phyloP scores from a whole-genome alignment of 345 rosid genomes.

The Mangifera indica region DNA sequence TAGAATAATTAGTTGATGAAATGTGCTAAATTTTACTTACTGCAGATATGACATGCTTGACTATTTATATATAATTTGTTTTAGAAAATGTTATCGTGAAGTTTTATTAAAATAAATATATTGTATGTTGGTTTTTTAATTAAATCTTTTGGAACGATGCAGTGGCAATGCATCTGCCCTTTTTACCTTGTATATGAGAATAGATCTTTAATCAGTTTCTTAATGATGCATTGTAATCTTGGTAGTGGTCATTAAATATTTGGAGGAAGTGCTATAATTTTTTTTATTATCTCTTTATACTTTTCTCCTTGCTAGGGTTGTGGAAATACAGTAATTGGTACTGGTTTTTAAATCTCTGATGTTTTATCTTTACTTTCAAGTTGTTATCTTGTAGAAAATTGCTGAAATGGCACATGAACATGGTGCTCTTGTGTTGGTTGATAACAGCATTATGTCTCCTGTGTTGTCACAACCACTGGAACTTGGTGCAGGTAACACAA shows the following conservation, averaged over 20 bases:
- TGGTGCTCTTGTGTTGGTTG: slow-evolving; percentile 84
- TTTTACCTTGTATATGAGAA: not conserved
- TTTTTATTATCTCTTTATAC: not conserved
- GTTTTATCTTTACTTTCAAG: not conserved
- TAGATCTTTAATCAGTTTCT: not conserved
- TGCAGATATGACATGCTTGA: not conserved
- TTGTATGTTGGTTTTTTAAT: not conserved
- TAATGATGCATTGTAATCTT: not conserved
- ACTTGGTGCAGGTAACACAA: slow-evolving; percentile 83
- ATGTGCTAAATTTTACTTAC: no score
- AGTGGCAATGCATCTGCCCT: not conserved
- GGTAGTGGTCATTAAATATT: not conserved
- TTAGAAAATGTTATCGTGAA: not conserved
- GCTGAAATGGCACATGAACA: slow-evolving; percentile 75
- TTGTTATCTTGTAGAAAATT: slow-evolving; percentile 52
- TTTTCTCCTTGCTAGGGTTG: slow-evolving; percentile 2
- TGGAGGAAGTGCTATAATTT: not conserved
- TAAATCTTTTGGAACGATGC: not conserved
- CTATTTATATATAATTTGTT: not conserved
- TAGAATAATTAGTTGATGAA: no score
- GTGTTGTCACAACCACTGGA: slow-evolving; percentile 81
- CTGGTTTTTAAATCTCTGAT: not conserved
- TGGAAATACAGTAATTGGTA: not conserved
- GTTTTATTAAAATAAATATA: not conserved
- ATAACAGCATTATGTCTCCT: slow-evolving; percentile 94